Base-by-base conservation (phyloP, 805 yeast genomes). In the Scheffersomyces coipomensis region DNA sequence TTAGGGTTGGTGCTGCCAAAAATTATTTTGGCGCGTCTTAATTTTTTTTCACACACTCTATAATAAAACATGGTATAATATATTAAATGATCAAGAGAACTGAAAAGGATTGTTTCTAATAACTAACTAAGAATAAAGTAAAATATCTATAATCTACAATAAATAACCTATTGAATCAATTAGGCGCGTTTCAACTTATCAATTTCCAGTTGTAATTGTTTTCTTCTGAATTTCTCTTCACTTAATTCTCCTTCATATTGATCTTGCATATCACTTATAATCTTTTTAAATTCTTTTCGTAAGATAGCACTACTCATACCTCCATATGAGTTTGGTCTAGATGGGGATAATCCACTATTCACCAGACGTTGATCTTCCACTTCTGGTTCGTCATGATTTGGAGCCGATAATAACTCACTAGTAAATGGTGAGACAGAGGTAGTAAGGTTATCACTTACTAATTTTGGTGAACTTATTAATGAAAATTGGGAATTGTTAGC, bases 251-350 rank as follows among this genome's bases (percentile, higher is more conserved):
- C 52, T 47, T 82, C 87, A 50, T 81, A 79, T 40, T 71, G 78
- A 33, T 72, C 76, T 45, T 81, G 86, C 41, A 83, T 76, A 29
- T 79, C 81, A 17, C 71, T 63, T 4, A 84, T 79, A 35, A 83
- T 63, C 49, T 78, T 81, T 58, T 78, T 83, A 63, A 84, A 85
- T 57, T 85, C 89, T 45, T 76, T 71, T 40, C 87, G 67, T 58
- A 85, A 63, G 2, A 83, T 79, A 0, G 81, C 75, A 27, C 76
- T 76, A 46, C 73, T 66, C 49, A 52, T 61, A 24, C 36, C 40
- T 7, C 38, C 34, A 27, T 27, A 27, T 13, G 53, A 49, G 8
- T 39, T 47, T 21, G 52, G 51, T 39, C 58, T 46, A 5, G 50
- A 35, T 1, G 50, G 36, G 15, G 51, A 44, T 3, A 39, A 13